Conservation (phyloP, 108 stramenopile genomes). For the Mayamaea pseudoterrestris region DNA sequence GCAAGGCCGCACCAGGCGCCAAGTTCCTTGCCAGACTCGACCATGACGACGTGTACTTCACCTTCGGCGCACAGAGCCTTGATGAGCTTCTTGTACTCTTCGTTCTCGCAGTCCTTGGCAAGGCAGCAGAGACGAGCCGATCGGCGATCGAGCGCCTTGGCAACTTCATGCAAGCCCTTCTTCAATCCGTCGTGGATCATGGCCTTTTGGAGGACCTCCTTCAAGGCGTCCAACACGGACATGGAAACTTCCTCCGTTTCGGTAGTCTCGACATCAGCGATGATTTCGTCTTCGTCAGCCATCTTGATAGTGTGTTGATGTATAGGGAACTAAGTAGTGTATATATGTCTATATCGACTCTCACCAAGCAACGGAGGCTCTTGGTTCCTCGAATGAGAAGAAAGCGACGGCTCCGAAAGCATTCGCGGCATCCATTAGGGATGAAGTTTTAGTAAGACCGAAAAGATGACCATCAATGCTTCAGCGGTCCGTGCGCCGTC, state of each 20-base stretch:
- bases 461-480: no score
- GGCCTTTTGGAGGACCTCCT: constrained; percentile 97
- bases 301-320: constrained; percentile 25
- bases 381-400: constrained; percentile 77
- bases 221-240: constrained; percentile 93
- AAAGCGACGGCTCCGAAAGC: no score
- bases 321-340: constrained; percentile 5
- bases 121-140: constrained; percentile 98
- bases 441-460: no score
- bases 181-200: constrained; percentile 95
- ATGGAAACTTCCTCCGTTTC: constrained; percentile 89
- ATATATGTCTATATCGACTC: constrained; percentile 35
- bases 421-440: no score
- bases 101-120: constrained; percentile 98
- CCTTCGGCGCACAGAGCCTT: constrained; percentile 97
- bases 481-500: no score
- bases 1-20: constrained; percentile 98
- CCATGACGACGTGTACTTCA: constrained; percentile 96
- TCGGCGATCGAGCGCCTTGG: constrained; percentile 95
- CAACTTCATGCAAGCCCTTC: constrained; percentile 98
- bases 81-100: constrained; percentile 98
- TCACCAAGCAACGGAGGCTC: constrained; percentile 49
- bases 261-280: constrained; percentile 29
- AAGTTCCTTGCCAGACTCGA: constrained; percentile 88
- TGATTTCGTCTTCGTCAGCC: constrained; percentile 57